These are phyloP conservation scores for Chionographis japonica DNA, from an alignment of 106 monocot species.

Conservation along the genomic window DNA sequence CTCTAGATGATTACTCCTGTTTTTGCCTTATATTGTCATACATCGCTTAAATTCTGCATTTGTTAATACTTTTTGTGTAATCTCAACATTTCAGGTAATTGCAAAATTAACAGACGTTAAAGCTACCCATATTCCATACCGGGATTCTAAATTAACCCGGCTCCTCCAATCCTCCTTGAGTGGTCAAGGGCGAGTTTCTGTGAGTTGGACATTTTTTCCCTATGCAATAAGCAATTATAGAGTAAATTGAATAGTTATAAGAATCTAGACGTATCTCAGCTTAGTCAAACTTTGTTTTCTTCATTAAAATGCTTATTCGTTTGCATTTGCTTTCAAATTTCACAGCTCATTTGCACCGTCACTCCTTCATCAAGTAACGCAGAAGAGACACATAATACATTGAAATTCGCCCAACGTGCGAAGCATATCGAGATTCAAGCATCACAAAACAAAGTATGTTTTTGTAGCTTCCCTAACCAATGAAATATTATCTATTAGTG, in stretches of 20 bases:
- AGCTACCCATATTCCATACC: conserved; percentile 76
- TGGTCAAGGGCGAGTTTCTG: conserved; percentile 93
- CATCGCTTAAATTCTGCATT: neutral
- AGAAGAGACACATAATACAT: conserved; percentile 93
- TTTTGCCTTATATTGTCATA: no score
- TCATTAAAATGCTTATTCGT: conserved; percentile 3
- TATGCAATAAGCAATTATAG: neutral
- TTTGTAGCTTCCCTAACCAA: neutral
- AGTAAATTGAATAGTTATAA: neutral
- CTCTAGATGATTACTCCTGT: no score
- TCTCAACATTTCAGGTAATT: conserved; percentile 55
- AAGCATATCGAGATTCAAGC: conserved; percentile 88
- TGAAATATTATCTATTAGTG: neutral
- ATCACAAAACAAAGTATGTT: conserved; percentile 78
- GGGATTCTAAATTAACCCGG: conserved; percentile 89
- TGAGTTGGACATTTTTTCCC: conserved; percentile 26
- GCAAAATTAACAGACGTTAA: conserved; percentile 82
- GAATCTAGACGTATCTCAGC: neutral
- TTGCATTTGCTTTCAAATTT: neutral
- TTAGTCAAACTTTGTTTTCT: neutral
- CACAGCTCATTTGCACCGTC: conserved; percentile 83
- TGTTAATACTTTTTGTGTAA: neutral
- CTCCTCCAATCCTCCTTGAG: conserved; percentile 92
- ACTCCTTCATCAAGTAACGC: conserved; percentile 91
- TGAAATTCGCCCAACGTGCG: conserved; percentile 94